phyloP scores from a whole-genome alignment of 1,284 basidiomycete genomes.

The Austropuccinia psidii region DNA sequence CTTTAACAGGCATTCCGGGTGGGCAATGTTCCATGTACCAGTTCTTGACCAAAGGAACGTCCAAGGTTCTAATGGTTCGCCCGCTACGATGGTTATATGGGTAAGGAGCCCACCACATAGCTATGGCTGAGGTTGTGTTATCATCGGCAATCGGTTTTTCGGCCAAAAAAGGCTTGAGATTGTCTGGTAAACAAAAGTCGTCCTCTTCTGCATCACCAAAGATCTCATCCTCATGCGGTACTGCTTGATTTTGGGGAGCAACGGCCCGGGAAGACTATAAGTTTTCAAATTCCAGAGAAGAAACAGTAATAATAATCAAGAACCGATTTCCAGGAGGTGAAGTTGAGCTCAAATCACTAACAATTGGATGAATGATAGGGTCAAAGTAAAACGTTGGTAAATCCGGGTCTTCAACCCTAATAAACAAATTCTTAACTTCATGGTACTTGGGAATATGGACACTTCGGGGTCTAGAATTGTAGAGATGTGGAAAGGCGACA shows the following conservation, averaged over 20 bases:
- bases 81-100: slow-evolving; percentile 92
- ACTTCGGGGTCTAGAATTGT: slow-evolving; percentile 94
- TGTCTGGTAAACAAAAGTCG: slow-evolving; percentile 77
- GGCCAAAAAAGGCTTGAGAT: slow-evolving; percentile 72
- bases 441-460: slow-evolving; percentile 86
- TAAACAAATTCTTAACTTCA: slow-evolving; percentile 92
- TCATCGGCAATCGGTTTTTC: slow-evolving; percentile 71
- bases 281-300: slow-evolving; percentile 47
- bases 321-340: slow-evolving; percentile 41
- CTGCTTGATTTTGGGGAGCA: slow-evolving; percentile 68
- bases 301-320: slow-evolving; percentile 41
- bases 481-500: slow-evolving; percentile 97
- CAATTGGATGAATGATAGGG: slow-evolving; percentile 73
- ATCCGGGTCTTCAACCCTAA: slow-evolving; percentile 97
- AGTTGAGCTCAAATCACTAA: slow-evolving; percentile 39
- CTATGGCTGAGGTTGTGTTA: slow-evolving; percentile 90
- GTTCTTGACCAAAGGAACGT: slow-evolving; percentile 90
- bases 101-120: slow-evolving; percentile 96
- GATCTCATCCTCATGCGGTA: slow-evolving; percentile 81
- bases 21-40: slow-evolving; percentile 96
- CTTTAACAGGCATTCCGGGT: slow-evolving; percentile 90
- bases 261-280: slow-evolving; percentile 74
- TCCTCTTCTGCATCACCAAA: slow-evolving; percentile 76
- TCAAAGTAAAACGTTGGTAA: slow-evolving; percentile 99
- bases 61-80: slow-evolving; percentile 84